Evolutionary conservation across 2,329 filamentous ascomycete genomes (phyloP), one percentile per base, ranked within the genome.

Genomic region (Cladosporium sp.): DNA sequence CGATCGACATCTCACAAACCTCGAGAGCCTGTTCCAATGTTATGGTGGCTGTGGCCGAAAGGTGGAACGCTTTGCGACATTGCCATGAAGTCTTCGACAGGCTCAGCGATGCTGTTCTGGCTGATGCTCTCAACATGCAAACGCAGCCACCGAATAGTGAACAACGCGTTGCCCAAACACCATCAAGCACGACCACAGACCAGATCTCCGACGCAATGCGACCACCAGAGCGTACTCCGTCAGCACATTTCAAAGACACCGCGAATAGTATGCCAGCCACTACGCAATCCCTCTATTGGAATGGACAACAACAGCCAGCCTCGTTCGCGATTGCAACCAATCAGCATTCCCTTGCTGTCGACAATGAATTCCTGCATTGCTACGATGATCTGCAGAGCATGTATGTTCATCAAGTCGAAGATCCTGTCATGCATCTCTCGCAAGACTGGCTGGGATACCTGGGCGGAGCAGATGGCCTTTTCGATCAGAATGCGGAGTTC

Each of bases 21-120:
- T 76, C 73, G 0, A 60, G 76, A 0, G 73, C 74, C 0, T 78
- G 76, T 55, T 78, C 76, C 3, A 78, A 76, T 13, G 74, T 78
- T 0, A 52, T 78, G 0, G 76, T 78, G 0, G 76, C 76, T 2
- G 73, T 78, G 0, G 76, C 74, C 0, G 76, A 78, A 39, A 64
- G 76, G 6, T 77, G 76, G 72, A 72, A 74, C 35, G 62, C 72
- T 0, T 66, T 74, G 7, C 65, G 73, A 3, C 72, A 74, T 35
- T 76, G 74, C 36, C 74, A 75, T 17, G 73, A 77, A 51, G 69
- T 78, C 0, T 78, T 78, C 57, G 74, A 77, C 45, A 64, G 71
- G 0, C 63, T 78, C 2, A 75, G 74, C 35, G 74, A 77, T 60
- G 76, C 76, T 1, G 71, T 78, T 0, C 61, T 78, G 0, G 67